A percentile compares a stretch with the other conserved stretches of the same genome.
phyloP scores from a whole-genome alignment of 176 grass and related monocot genomes.

The Oryza officinalis region DNA sequence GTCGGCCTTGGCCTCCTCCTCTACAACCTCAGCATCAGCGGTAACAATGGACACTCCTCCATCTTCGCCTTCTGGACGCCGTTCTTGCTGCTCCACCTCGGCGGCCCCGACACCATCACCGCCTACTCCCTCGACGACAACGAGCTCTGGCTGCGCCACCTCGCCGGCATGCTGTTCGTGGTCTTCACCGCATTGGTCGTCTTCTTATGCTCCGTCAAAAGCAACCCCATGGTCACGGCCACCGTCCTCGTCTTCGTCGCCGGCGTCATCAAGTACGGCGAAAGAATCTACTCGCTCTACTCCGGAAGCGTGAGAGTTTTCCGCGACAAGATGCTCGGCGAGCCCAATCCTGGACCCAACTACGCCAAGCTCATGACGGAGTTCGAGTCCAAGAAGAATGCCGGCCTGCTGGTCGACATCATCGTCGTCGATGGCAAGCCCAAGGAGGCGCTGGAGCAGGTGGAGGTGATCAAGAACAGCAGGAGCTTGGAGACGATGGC shows the following conservation, averaged over 20 bases:
- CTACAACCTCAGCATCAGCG: conserved; percentile 44
- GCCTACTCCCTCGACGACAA: conserved; percentile 62
- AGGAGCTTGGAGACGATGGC: neutral
- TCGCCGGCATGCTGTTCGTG: conserved; percentile 58
- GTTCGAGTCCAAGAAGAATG: conserved; percentile 35
- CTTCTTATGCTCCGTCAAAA: conserved; percentile 31
- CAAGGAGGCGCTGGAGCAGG: neutral
- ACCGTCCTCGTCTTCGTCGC: conserved; percentile 44
- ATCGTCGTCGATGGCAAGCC: neutral
- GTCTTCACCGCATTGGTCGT: conserved; percentile 37
- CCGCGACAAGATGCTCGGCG: conserved; percentile 16
- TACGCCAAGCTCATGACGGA: conserved; percentile 48
- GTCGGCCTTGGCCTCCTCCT: conserved; percentile 51
- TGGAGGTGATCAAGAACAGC: neutral
- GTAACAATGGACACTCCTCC: neutral
- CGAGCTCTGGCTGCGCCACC: conserved; percentile 57
- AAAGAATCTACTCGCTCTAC: conserved; percentile 52
- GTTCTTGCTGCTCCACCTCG: conserved; percentile 75
- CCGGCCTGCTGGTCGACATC: conserved; percentile 6
- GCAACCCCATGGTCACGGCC: conserved; percentile 30
- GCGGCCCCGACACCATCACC: conserved; percentile 69
- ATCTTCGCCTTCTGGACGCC: conserved; percentile 67
- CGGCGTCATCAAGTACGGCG: conserved; percentile 56
- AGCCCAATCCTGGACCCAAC: neutral
- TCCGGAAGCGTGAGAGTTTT: conserved; percentile 36